Conservation (phyloP, 352 stramenopile genomes). For the Globisporangium cylindrosporum region DNA sequence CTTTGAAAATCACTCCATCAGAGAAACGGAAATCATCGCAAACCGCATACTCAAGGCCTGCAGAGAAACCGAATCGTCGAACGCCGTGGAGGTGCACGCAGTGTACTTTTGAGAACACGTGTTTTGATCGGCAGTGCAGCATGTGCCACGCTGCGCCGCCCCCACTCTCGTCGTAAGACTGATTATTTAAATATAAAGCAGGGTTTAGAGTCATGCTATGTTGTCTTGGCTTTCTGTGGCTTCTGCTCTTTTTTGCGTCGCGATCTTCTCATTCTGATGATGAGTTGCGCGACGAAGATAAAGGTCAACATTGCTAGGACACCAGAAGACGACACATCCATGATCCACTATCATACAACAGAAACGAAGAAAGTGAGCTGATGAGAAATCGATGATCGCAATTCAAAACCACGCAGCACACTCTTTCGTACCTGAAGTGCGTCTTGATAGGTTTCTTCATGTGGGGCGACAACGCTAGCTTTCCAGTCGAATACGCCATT, state of each 20-base stretch:
- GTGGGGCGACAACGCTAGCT: slow-evolving; percentile 28
- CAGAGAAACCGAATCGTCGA: slow-evolving; percentile 15
- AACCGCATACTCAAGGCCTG: background rate
- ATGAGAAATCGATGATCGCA: background rate
- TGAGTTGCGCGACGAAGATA: slow-evolving; percentile 12
- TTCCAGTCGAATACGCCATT: slow-evolving; percentile 33
- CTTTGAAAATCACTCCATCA: slow-evolving; percentile 1
- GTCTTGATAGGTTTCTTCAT: slow-evolving; percentile 22
- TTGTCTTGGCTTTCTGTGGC: slow-evolving; percentile 3
- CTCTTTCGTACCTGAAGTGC: slow-evolving; percentile 25
- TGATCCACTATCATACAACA: slow-evolving; percentile 17
- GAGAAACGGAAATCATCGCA: slow-evolving; percentile 4
- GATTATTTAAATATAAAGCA: slow-evolving; percentile 7
- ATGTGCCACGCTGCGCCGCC: slow-evolving; percentile 48
- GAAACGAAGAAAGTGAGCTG: background rate
- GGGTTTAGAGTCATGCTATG: slow-evolving; percentile 11
- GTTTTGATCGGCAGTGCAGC: slow-evolving; percentile 63
- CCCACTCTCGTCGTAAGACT: slow-evolving; percentile 18
- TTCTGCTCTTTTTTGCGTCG: background rate
- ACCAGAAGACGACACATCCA: slow-evolving; percentile 20
- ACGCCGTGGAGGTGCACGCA: slow-evolving; percentile 49
- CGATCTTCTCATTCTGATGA: background rate
- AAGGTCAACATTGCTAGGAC: slow-evolving; percentile 14
- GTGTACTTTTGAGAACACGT: slow-evolving; percentile 77
- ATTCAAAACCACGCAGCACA: background rate